Conservation (phyloP, 2,329 filamentous ascomycete genomes). For the Neofusicoccum kwambonambiense region DNA sequence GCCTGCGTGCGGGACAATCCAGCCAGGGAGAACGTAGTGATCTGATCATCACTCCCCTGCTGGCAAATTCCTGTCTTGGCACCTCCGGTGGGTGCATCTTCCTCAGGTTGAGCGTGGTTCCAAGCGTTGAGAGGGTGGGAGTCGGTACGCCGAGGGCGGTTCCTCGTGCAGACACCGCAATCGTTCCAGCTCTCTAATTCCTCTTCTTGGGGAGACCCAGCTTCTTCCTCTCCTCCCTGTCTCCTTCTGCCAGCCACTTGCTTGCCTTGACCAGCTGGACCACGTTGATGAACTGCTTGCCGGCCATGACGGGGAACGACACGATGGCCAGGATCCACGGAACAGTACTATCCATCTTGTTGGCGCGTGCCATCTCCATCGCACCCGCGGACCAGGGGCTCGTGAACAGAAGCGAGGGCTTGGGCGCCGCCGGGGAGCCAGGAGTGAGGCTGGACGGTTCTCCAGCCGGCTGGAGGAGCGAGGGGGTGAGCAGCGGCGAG, state of each 20-base stretch:
- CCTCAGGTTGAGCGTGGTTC: neutral
- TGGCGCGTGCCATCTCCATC: slow-evolving; percentile 84
- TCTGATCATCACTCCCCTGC: neutral
- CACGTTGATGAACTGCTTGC: slow-evolving; percentile 92
- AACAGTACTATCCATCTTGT: slow-evolving; percentile 66
- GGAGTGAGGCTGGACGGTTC: slow-evolving; percentile 55
- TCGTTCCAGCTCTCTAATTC: slow-evolving; percentile 18
- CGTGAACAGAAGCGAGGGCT: slow-evolving; percentile 73
- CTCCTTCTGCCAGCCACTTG: slow-evolving; percentile 89
- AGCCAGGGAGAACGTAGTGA: neutral
- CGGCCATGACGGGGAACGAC: slow-evolving; percentile 81
- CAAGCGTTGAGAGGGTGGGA: neutral
- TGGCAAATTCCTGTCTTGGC: neutral
- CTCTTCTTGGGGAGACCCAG: slow-evolving; percentile 39
- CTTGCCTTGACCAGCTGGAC: slow-evolving; percentile 93
- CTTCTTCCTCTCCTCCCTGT: slow-evolving; percentile 62
- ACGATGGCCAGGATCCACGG: slow-evolving; percentile 80
- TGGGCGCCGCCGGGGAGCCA: slow-evolving; percentile 67
- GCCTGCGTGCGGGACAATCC: neutral
- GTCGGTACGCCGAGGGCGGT: neutral
- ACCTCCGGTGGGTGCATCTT: neutral
- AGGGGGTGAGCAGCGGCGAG: slow-evolving; percentile 82
- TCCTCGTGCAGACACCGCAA: neutral
- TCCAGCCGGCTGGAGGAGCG: slow-evolving; percentile 60
- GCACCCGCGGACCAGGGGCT: slow-evolving; percentile 91